Conservation (phyloP, 2,329 filamentous ascomycete species). For the Pseudopithomyces maydicus region DNA sequence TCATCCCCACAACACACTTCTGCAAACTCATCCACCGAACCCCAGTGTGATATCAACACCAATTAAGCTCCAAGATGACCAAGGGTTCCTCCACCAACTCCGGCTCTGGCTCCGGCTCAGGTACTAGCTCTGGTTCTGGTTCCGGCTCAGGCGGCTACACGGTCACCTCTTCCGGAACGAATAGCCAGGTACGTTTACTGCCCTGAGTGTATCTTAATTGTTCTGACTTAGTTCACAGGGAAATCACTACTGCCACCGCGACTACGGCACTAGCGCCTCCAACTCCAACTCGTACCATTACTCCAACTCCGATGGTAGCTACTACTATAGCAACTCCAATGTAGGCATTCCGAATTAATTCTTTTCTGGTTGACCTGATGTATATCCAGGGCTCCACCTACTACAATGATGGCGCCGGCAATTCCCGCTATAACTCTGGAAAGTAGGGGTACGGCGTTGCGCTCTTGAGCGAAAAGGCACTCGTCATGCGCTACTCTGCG, state of each 20-base stretch:
- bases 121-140: constrained; percentile 14
- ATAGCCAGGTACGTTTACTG: constrained; percentile 34
- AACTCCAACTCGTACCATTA: constrained; percentile 49
- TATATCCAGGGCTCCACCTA: constrained; percentile 40
- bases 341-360: constrained; percentile 13
- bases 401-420: constrained; percentile 43
- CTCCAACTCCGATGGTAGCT: constrained; percentile 43
- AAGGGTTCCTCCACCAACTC: constrained; percentile 16
- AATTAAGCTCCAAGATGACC: neutral
- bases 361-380: neutral
- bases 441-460: constrained; percentile 15
- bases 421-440: constrained; percentile 33
- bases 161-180: constrained; percentile 47
- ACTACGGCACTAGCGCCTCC: constrained; percentile 41
- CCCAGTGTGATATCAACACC: neutral
- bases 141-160: constrained; percentile 39
- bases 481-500: neutral
- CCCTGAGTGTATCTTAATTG: neutral
- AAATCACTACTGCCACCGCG: constrained; percentile 48
- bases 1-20: too few relatives aligned
- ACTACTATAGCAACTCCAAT: constrained; percentile 47
- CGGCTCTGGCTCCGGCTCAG: constrained; percentile 9
- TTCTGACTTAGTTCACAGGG: constrained; percentile 26
- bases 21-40: too few relatives aligned
- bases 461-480: neutral